Conservation (phyloP, 805 yeast species). For the Pichia gijzeniarum region DNA sequence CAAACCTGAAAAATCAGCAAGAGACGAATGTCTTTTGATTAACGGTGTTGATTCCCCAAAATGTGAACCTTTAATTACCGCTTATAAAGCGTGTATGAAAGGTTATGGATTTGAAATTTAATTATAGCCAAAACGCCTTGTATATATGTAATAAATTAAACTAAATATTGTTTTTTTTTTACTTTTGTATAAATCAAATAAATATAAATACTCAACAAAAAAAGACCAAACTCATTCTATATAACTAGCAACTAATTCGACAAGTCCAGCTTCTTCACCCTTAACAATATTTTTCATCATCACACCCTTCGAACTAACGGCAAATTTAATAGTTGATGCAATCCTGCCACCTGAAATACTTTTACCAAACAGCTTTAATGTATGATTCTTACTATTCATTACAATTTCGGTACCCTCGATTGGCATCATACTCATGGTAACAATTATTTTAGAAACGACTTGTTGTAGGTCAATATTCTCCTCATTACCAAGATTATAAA, state of each 20-base stretch:
- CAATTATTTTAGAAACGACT: constrained; percentile 48
- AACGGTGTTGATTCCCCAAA: constrained; percentile 81
- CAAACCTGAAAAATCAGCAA: constrained; percentile 46
- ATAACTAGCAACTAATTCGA: constrained; percentile 46
- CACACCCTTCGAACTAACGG: constrained; percentile 40
- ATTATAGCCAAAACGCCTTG: not conserved
- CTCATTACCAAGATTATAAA: constrained; percentile 54
- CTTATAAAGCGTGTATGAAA: constrained; percentile 86
- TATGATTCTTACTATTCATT: constrained; percentile 52
- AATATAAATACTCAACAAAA: no score
- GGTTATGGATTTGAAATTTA: constrained; percentile 73
- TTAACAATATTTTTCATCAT: constrained; percentile 56
- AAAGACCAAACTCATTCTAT: constrained; percentile 26
- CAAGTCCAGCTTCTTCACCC: constrained; percentile 44
- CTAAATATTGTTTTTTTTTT: not conserved
- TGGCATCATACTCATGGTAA: constrained; percentile 57
- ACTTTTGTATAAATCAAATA: no score
- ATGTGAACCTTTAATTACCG: constrained; percentile 62
- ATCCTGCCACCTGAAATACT: constrained; percentile 52
- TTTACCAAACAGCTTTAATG: constrained; percentile 78
- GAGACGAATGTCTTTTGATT: constrained; percentile 83
- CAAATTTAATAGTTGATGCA: constrained; percentile 44
- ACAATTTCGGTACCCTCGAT: constrained; percentile 69
- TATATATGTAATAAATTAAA: not conserved
- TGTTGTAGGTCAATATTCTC: constrained; percentile 40